Evolutionary conservation across 1,139 yeast species (phyloP), one percentile per base, ranked within the genome.

Genomic region (Saccharomyces uvarum): DNA sequence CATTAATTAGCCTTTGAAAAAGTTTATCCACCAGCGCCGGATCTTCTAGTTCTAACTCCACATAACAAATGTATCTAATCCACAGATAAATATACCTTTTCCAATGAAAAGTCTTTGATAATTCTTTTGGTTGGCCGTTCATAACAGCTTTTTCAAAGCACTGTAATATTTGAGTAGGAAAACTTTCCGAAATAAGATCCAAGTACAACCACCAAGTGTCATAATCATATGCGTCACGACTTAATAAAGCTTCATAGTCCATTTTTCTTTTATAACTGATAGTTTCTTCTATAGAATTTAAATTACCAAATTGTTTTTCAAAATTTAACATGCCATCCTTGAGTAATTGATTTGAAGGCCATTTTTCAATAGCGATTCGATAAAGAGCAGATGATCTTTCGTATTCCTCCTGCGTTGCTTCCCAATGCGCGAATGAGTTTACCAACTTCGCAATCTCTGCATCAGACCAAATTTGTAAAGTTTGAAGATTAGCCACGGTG

Each of bases 201-300:
- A 88, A 61, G 61, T 84, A 83, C 0, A 81, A 69, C 89, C 96
- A 89, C 97, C 97, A 90, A 0, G 82, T 73, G 64, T 86, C 95
- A 67, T 82, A 84, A 69, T 88, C 88, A 1, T 59, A 51, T 0
- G 88, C 83, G 55, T 80, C 75, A 4, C 65, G 63, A 13, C 64
- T 61, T 24, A 89, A 64, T 14, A 72, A 73, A 1, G 73, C 69
- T 60, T 83, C 83, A 63, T 86, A 87, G 53, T 75, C 75, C 8
- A 75, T 69, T 56, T 77, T 77, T 54, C 96, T 72, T 61, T 85
- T 85, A 2, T 72, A 61, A 28, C 77, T 57, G 1, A 86, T 75
- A 3, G 82, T 79, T 4, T 72, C 66, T 56, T 82, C 84, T 26
- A 85, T 77, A 0, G 82, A 76, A 21, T 75, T 77, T 46, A 72